A percentile compares a stretch with the other conserved stretches of the same genome.
Evolutionary conservation across 2,329 filamentous ascomycete genomes (phyloP).

Genomic region (Calonectria pteridis): DNA sequence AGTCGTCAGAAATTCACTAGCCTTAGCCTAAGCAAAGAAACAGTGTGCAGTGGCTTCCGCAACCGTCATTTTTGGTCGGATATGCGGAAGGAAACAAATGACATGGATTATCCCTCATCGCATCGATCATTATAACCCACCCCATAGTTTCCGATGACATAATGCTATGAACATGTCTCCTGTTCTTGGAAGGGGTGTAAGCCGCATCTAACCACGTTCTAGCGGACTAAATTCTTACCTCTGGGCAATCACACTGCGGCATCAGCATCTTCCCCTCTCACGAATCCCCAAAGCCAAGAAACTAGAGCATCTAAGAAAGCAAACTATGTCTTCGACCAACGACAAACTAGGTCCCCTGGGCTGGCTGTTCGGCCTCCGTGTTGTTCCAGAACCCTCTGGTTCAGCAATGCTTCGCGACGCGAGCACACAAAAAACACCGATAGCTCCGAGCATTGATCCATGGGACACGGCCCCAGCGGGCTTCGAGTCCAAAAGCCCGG

Average conservation of each 20-base stretch:
- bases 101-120: too few relatives aligned
- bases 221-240: neutral
- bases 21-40: too few relatives aligned
- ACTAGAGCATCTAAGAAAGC: too few relatives aligned
- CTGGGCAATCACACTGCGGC: neutral
- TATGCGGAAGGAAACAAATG: too few relatives aligned
- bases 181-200: too few relatives aligned
- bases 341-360: neutral
- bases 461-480: constrained; percentile 24
- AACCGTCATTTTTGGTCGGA: too few relatives aligned
- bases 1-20: too few relatives aligned
- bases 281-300: neutral
- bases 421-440: neutral
- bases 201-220: neutral
- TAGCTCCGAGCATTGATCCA: constrained; percentile 25
- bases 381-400: neutral
- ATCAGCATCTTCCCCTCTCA: too few relatives aligned
- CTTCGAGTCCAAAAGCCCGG: constrained; percentile 22
- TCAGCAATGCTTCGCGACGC: neutral
- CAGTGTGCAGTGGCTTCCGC: too few relatives aligned
- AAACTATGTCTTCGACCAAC: neutral
- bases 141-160: neutral
- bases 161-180: neutral
- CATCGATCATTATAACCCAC: neutral
- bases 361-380: neutral